Base-by-base conservation (phyloP, 228 moss, liverwort and hornwort species). In the Sphagnum fallax region DNA sequence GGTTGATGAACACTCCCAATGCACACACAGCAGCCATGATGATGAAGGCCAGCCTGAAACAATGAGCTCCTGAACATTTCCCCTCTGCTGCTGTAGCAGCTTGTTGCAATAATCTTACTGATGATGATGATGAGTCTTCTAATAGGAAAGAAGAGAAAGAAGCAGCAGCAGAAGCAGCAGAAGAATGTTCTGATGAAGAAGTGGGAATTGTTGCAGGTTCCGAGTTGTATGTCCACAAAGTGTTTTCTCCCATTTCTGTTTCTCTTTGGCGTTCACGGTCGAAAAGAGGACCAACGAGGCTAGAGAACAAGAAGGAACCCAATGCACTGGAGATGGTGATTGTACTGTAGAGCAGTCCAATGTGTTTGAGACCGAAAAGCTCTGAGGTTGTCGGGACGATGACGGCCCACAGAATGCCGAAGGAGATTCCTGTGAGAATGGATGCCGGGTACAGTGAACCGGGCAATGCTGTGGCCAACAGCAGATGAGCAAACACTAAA, bases 331-430 rank as follows among this genome's bases (percentile, higher is more conserved):
- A 76, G 47, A 81, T 74, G 49, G 64, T 73, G 15, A 87, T 63
- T 65, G 83, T 78, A 52, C 83, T 83, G 79, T 81, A 87, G 5
- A 83, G 75, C 65, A 81, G 63, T 14, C 87, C 87, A 14, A 87
- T 78, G 72, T 81, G 65, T 16, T 67, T 73, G 52, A 87, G 69
- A 18, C 87, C 87, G 58, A 87, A 87, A 49, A 87, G 78, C 74
- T 87, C 87, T 10, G 87, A 87, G 16, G 83, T 72, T 6, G 75
- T 77, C 3, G 83, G 78, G 15, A 81, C 78, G 68, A 81, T 77
- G 16, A 81, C 74, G 9, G 76, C 74, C 14, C 73, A 68, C 69
- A 80, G 83, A 50, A 80, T 18, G 7, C 87, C 87, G 4, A 66
- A 77, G 53, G 73, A 74, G 8, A 70, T 1, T 0, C 87, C 81